Evolutionary conservation across 2,329 filamentous ascomycete genomes (phyloP).

Genomic region (Cadophora luteo-olivacea): DNA sequence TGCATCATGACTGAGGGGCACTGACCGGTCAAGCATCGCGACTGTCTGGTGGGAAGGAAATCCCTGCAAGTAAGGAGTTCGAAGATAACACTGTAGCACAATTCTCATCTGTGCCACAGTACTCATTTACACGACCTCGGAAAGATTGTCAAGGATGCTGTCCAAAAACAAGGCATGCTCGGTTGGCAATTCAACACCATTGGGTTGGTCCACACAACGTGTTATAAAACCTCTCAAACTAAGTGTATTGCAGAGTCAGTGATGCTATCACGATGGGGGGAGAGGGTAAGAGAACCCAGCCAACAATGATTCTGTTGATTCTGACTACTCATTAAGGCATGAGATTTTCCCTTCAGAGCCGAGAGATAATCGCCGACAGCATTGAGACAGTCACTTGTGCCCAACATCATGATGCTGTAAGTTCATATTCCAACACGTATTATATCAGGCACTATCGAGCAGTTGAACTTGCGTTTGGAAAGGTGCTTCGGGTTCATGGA

Average conservation of each 20-base stretch:
- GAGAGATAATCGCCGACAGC: slow-evolving; percentile 92
- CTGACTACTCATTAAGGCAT: slow-evolving; percentile 66
- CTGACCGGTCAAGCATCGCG: slow-evolving; percentile 20
- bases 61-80: slow-evolving; percentile 78
- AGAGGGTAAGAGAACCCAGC: no score
- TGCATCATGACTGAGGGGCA: not conserved
- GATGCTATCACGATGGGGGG: slow-evolving; percentile 87
- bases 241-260: no score
- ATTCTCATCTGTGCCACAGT: slow-evolving; percentile 43
- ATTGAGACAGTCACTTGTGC: slow-evolving; percentile 93
- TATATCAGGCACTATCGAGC: not conserved
- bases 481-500: no score
- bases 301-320: no score
- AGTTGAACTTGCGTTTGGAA: not conserved
- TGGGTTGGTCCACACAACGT: slow-evolving; percentile 46
- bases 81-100: slow-evolving; percentile 23
- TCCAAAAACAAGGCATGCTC: slow-evolving; percentile 85
- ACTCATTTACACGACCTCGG: slow-evolving; percentile 82
- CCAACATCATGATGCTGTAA: slow-evolving; percentile 52
- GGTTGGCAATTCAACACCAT: slow-evolving; percentile 58
- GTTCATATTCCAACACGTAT: no score
- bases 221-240: no score
- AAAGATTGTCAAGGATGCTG: slow-evolving; percentile 82
- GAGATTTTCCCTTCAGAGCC: slow-evolving; percentile 88
- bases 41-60: slow-evolving; percentile 80